phyloP scores from a whole-genome alignment of 768 basidiomycete genomes.

The Pisolithus orientalis region DNA sequence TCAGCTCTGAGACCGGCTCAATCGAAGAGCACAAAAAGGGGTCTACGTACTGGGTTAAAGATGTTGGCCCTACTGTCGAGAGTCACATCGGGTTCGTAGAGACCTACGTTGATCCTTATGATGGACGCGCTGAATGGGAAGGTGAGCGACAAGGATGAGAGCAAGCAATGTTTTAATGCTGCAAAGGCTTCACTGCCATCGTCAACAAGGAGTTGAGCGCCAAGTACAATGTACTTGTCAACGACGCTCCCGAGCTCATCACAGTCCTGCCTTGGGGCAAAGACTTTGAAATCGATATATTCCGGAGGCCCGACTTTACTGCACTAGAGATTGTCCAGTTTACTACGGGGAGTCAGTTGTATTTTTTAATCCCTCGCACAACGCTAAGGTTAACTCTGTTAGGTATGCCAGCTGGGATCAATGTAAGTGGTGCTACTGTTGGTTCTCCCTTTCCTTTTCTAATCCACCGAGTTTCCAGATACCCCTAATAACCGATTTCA shows the following conservation, averaged over 20 bases:
- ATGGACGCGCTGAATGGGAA: conserved; percentile 92
- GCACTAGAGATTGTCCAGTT: conserved; percentile 79
- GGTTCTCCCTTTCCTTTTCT: background rate
- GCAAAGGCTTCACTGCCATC: conserved; percentile 78
- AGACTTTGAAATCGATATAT: conserved; percentile 61
- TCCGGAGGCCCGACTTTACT: conserved; percentile 84
- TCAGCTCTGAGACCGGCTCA: conserved; percentile 66
- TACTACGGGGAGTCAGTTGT: conserved; percentile 65
- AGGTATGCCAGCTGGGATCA: conserved; percentile 87
- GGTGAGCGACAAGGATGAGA: conserved; percentile 33
- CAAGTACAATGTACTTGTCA: conserved; percentile 74
- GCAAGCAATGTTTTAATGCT: background rate
- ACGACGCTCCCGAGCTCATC: conserved; percentile 69
- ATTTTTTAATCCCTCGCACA: background rate
- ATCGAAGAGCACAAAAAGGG: conserved; percentile 76
- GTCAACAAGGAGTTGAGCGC: conserved; percentile 80
- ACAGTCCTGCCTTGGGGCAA: conserved; percentile 76
- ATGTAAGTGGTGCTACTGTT: conserved; percentile 39
- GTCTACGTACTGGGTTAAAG: conserved; percentile 79
- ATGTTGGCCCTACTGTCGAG: conserved; percentile 82
- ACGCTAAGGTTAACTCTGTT: background rate
- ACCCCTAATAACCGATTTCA: conserved; percentile 37
- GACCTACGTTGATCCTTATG: conserved; percentile 86
- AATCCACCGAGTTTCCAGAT: conserved; percentile 37
- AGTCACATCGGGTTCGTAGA: conserved; percentile 85